These are phyloP conservation scores for Hevea brasiliensis DNA, from an alignment of 345 rosid genomes.

Conservation along the genomic window DNA sequence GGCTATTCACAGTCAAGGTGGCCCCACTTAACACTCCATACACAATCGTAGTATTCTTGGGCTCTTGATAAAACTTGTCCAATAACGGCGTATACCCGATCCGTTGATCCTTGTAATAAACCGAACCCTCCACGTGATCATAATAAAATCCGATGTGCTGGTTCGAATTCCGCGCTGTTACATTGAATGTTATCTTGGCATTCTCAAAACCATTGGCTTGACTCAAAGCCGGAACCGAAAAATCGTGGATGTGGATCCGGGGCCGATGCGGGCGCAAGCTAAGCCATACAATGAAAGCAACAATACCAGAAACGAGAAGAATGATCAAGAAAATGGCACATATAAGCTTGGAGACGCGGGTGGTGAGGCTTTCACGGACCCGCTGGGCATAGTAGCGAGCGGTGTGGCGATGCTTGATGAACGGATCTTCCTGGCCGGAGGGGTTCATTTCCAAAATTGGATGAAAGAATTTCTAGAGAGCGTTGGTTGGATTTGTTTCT, in stretches of 20 bases:
- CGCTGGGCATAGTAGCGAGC: constrained; percentile 50
- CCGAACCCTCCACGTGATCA: constrained; percentile 48
- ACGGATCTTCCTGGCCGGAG: not conserved
- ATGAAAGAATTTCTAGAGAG: not conserved
- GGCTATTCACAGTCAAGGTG: constrained; percentile 49
- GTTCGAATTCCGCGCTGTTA: constrained; percentile 74
- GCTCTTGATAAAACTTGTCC: constrained; percentile 55
- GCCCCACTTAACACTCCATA: constrained; percentile 54
- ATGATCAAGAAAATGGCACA: constrained; percentile 55
- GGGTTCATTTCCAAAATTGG: constrained; percentile 4
- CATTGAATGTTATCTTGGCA: constrained; percentile 53
- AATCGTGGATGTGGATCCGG: constrained; percentile 46
- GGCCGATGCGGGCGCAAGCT: constrained; percentile 91
- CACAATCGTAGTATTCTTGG: constrained; percentile 62
- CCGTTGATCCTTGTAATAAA: constrained; percentile 56
- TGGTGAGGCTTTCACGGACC: constrained; percentile 64
- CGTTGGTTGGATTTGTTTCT: not conserved
- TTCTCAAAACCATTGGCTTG: constrained; percentile 53
- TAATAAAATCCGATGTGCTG: constrained; percentile 60
- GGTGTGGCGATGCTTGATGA: constrained; percentile 37
- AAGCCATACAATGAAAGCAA: constrained; percentile 69
- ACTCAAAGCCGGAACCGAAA: constrained; percentile 49
- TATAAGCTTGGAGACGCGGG: constrained; percentile 54
- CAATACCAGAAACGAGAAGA: constrained; percentile 46
- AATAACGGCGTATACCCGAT: constrained; percentile 51